phyloP scores from a whole-genome alignment of 306 rosid genomes.

The Spatholobus suberectus region DNA sequence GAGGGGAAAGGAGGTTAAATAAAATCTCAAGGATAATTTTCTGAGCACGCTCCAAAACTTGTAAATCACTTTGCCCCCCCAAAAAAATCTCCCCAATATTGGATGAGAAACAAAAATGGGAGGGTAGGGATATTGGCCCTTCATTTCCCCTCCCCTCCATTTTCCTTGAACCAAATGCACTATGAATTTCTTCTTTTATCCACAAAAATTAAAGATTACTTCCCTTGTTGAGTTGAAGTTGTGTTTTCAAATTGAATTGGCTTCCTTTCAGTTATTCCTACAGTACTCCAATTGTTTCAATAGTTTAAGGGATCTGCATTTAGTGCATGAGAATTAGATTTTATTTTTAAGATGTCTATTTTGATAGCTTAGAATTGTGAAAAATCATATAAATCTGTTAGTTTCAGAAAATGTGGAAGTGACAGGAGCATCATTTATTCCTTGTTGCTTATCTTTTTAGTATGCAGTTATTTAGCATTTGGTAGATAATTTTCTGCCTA shows the following conservation, averaged over 20 bases:
- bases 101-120: neutral
- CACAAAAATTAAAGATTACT: neutral
- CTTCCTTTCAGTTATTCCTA: neutral
- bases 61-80: neutral
- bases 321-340: neutral
- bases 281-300: neutral
- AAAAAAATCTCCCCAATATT: neutral
- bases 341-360: neutral
- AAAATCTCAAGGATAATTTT: neutral
- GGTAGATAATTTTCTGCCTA: slow-evolving; percentile 16
- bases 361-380: slow-evolving; percentile 2
- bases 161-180: neutral
- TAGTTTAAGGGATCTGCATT: neutral
- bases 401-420: slow-evolving; percentile 10
- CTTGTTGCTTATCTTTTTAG: slow-evolving; percentile 21
- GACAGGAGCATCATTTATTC: neutral
- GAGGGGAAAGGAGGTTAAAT: neutral
- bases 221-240: neutral
- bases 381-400: neutral
- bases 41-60: neutral
- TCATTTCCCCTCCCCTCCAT: neutral
- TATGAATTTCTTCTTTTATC: neutral
- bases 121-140: neutral
- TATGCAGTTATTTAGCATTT: slow-evolving; percentile 29
- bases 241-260: neutral